Evolutionary conservation across 2,329 filamentous ascomycete genomes (phyloP).

Genomic region (Venturia pyrina): DNA sequence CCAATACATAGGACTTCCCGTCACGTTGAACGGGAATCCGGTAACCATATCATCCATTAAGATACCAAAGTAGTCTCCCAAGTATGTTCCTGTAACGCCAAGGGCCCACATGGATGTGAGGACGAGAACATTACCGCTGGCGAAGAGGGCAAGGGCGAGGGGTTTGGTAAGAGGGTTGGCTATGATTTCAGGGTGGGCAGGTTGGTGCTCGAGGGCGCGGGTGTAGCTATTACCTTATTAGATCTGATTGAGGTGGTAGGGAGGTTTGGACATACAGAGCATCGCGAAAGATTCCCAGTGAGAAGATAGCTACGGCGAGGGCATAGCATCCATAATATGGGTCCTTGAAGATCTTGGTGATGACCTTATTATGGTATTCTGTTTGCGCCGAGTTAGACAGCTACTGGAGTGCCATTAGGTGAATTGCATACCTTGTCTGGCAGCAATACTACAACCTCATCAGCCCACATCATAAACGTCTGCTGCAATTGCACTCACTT

Average conservation of each 20-base stretch:
- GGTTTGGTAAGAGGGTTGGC: slow-evolving; percentile 48
- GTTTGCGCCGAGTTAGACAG: slow-evolving; percentile 14
- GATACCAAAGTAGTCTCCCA: slow-evolving; percentile 98
- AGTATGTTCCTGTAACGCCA: slow-evolving; percentile 88
- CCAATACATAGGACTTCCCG: slow-evolving; percentile 90
- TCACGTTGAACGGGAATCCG: slow-evolving; percentile 91
- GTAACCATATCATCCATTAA: slow-evolving; percentile 93
- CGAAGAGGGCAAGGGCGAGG: slow-evolving; percentile 61
- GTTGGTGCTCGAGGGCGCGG: slow-evolving; percentile 65
- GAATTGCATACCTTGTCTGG: slow-evolving; percentile 59
- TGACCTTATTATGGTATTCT: slow-evolving; percentile 87
- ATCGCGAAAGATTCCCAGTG: slow-evolving; percentile 80
- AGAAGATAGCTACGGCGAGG: slow-evolving; percentile 83
- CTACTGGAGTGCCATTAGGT: background rate
- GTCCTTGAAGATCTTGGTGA: slow-evolving; percentile 79
- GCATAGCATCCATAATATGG: slow-evolving; percentile 76
- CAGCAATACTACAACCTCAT: slow-evolving; percentile 56
- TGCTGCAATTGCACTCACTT: slow-evolving; percentile 59
- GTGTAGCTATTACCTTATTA: slow-evolving; percentile 60
- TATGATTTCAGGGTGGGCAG: slow-evolving; percentile 60
- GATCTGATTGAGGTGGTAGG: background rate
- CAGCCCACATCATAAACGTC: slow-evolving; percentile 12
- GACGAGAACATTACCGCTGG: slow-evolving; percentile 72
- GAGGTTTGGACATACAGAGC: slow-evolving; percentile 28
- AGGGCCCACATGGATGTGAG: slow-evolving; percentile 83